Evolutionary conservation across 371 early-diverging fungal species (phyloP), one percentile per base, ranked within the genome.

Genomic region (Batrachochytrium dendrobatidis): DNA sequence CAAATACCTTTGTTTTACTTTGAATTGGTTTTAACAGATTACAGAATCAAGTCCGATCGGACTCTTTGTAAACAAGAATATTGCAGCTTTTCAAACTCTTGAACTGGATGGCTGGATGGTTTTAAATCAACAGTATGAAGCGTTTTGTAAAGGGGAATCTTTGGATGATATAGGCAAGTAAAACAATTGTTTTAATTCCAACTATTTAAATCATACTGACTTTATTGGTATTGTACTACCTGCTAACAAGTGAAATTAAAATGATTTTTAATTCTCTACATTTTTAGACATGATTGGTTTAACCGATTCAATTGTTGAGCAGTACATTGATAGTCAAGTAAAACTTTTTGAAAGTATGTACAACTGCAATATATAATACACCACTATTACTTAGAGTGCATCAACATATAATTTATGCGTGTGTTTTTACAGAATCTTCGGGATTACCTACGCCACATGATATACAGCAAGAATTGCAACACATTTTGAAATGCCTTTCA

Each of bases 11-110:
- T n/a, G n/a, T n/a, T n/a, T n/a, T n/a, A n/a, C n/a, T n/a, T n/a
- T n/a, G n/a, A n/a, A n/a, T n/a, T n/a, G n/a, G 15, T 39, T 39
- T 39, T 12, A n/a, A 39, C 39, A n/a, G 6, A 48, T 48, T 24
- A 12, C 6, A 25, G 12, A 24, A 48, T 25, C 49, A 8, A 48
- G 49, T 48, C 49, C 49, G 24, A 48, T 48, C 49, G 49, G 49
- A 39, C 49, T 48, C 49, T 48, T 12, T 48, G 49, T 24, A 7
- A 6, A 18, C 49, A 48, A 48, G n/a, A 15, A n/a, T n/a, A n/a
- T 39, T 12, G 39, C n/a, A n/a, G 15, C 12, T 12, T 39, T 15
- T n/a, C 39, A n/a, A n/a, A 15, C 39, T 12, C 39, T 39, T n/a
- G 39, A 39, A n/a, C n/a, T 39, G 12, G 39, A n/a, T n/a, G 39